These are phyloP conservation scores for Athelia psychrophila DNA, from an alignment of 1,284 basidiomycete species.

Conservation along the genomic window DNA sequence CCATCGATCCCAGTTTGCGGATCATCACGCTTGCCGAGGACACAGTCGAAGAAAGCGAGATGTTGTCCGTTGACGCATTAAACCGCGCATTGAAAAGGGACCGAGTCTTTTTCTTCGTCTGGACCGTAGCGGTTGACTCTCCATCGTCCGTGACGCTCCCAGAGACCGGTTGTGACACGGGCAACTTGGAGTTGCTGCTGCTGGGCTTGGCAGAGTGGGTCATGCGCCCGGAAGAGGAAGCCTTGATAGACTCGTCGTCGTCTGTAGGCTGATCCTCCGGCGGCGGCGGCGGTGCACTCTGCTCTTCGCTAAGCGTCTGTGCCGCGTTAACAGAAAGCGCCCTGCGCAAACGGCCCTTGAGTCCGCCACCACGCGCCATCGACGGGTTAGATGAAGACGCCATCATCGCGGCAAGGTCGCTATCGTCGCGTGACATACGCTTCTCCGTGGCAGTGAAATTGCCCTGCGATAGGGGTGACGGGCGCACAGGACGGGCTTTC, in stretches of 20 bases:
- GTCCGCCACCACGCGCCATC: constrained; percentile 56
- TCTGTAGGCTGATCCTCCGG: background rate
- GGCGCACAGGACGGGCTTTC: constrained; percentile 56
- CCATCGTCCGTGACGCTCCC: constrained; percentile 24
- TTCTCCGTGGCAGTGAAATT: constrained; percentile 64
- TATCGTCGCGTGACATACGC: constrained; percentile 77
- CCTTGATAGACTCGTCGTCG: constrained; percentile 13
- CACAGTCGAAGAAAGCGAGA: constrained; percentile 95
- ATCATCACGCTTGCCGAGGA: constrained; percentile 97
- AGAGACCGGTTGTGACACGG: constrained; percentile 7
- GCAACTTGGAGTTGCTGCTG: constrained; percentile 3
- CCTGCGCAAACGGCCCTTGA: constrained; percentile 76
- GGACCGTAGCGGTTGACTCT: constrained; percentile 48
- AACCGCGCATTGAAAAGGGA: constrained; percentile 87
- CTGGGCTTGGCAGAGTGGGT: constrained; percentile 22
- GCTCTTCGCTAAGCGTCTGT: constrained; percentile 59
- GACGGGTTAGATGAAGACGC: constrained; percentile 44
- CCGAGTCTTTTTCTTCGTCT: constrained; percentile 68
- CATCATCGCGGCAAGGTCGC: constrained; percentile 59
- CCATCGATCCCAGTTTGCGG: constrained; percentile 92
- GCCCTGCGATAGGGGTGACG: constrained; percentile 75
- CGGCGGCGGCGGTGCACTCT: constrained; percentile 50
- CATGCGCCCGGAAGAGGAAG: constrained; percentile 19
- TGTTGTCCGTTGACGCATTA: constrained; percentile 96
- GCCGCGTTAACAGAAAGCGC: constrained; percentile 68